Evolutionary conservation across 2,329 filamentous ascomycete species (phyloP).

Genomic region (Fusarium sp.): DNA sequence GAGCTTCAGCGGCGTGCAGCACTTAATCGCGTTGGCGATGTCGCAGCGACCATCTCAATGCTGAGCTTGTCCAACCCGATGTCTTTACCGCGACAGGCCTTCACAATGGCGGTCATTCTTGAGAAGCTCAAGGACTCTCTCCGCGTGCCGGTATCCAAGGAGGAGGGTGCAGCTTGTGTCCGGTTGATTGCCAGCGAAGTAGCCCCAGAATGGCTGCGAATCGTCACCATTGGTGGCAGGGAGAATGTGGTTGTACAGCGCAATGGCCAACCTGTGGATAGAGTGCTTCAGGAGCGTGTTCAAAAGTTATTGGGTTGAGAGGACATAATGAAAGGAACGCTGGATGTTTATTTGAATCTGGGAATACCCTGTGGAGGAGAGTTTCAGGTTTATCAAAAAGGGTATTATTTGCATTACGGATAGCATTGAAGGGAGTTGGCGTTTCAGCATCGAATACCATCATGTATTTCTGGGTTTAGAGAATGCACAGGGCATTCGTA

Average conservation of each 20-base stretch:
- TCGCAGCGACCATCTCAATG: slow-evolving; percentile 74
- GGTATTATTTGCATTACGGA: slow-evolving; percentile 33
- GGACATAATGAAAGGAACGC: background rate
- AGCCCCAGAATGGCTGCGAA: slow-evolving; percentile 66
- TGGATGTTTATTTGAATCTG: slow-evolving; percentile 17
- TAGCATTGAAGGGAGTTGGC: slow-evolving; percentile 36
- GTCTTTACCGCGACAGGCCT: slow-evolving; percentile 68
- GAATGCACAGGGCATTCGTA: slow-evolving; percentile 6
- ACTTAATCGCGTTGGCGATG: slow-evolving; percentile 74
- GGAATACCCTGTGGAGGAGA: slow-evolving; percentile 33
- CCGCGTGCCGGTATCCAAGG: slow-evolving; percentile 62
- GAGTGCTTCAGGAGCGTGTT: slow-evolving; percentile 53
- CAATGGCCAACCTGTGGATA: slow-evolving; percentile 54
- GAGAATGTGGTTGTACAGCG: slow-evolving; percentile 69
- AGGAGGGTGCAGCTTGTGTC: slow-evolving; percentile 63
- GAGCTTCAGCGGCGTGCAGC: slow-evolving; percentile 72
- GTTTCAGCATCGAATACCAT: slow-evolving; percentile 25
- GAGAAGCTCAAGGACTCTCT: slow-evolving; percentile 76
- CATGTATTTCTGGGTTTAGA: slow-evolving; percentile 10
- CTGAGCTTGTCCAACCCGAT: slow-evolving; percentile 65
- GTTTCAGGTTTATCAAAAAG: slow-evolving; percentile 16
- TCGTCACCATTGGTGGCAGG: slow-evolving; percentile 62
- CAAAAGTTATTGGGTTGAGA: slow-evolving; percentile 48
- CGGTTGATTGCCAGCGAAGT: slow-evolving; percentile 64
- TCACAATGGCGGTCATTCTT: slow-evolving; percentile 71